Evolutionary conservation across 1,284 basidiomycete genomes (phyloP).

Genomic region (Pyrrhoderma lamaoense): DNA sequence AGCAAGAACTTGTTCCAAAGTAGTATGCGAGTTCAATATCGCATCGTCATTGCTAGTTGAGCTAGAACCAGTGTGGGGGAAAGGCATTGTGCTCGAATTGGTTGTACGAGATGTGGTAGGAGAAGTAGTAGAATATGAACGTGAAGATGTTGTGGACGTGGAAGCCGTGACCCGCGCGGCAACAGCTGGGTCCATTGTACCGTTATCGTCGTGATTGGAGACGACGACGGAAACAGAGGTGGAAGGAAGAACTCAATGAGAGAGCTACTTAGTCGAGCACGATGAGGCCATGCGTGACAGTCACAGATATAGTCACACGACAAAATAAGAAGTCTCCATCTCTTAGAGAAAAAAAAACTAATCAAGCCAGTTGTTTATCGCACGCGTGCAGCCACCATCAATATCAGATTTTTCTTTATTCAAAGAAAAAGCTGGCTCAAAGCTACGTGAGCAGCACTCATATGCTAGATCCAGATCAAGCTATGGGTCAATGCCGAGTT

Average conservation of each 20-base stretch:
- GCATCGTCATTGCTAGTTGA: constrained; percentile 20
- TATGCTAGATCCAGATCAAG: too few relatives aligned
- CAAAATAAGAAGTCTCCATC: too few relatives aligned
- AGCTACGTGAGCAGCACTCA: too few relatives aligned
- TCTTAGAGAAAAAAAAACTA: too few relatives aligned
- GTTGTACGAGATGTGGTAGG: constrained; percentile 22
- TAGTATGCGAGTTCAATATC: constrained; percentile 29
- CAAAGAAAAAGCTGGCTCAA: too few relatives aligned
- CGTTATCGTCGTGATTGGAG: constrained; percentile 5
- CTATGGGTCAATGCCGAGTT: too few relatives aligned
- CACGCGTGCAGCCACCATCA: too few relatives aligned
- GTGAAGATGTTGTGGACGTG: constrained; percentile 15
- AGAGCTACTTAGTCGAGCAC: not conserved
- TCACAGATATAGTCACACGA: too few relatives aligned
- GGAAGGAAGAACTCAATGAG: not conserved
- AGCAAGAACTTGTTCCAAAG: constrained; percentile 50
- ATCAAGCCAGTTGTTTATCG: too few relatives aligned
- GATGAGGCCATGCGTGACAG: constrained; percentile 5
- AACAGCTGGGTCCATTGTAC: constrained; percentile 9
- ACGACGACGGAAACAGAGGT: not conserved
- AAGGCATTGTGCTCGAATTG: too few relatives aligned
- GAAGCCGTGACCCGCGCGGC: constrained; percentile 14
- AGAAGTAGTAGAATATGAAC: constrained; percentile 22
- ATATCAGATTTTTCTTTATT: too few relatives aligned
- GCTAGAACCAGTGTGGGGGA: constrained; percentile 21